Conservation (phyloP, 495 filamentous ascomycete genomes). For the Talaromyces adpressus region DNA sequence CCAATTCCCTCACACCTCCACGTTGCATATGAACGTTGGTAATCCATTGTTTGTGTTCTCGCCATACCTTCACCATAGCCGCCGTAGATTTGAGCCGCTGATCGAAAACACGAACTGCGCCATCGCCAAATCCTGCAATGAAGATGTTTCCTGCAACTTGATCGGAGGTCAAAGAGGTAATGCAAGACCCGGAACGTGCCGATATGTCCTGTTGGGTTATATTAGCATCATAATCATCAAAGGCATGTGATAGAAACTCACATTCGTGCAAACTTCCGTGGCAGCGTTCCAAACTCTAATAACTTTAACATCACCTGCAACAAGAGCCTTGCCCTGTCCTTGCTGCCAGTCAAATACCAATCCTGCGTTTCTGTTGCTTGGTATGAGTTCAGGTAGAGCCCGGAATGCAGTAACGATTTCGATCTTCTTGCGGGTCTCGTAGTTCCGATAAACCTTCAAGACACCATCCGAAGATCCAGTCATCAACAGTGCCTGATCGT, state of each 20-base stretch:
- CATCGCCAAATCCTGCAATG: conserved; percentile 92
- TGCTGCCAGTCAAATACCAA: conserved; percentile 98
- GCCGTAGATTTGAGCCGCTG: conserved; percentile 72
- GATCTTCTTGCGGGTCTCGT: conserved; percentile 58
- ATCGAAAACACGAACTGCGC: conserved; percentile 93
- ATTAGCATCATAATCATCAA: background rate
- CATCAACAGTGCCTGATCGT: conserved; percentile 91
- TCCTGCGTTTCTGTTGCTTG: conserved; percentile 86
- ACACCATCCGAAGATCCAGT: conserved; percentile 93
- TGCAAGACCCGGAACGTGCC: conserved; percentile 89
- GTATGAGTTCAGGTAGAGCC: conserved; percentile 84
- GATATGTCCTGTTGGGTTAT: conserved; percentile 67
- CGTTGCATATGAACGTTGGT: conserved; percentile 95
- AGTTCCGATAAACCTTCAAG: conserved; percentile 88
- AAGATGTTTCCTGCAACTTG: conserved; percentile 96
- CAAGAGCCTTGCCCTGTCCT: conserved; percentile 86
- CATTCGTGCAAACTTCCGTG: conserved; percentile 80
- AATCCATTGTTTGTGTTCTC: conserved; percentile 91
- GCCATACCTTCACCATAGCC: conserved; percentile 92
- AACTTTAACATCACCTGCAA: conserved; percentile 92
- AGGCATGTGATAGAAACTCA: conserved; percentile 23
- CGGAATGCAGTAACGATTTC: conserved; percentile 91
- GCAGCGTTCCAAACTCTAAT: conserved; percentile 95
- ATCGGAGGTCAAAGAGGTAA: conserved; percentile 91
- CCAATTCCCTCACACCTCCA: conserved; percentile 81